Conservation (phyloP, 306 rosid genomes). For the Inga laurina region DNA sequence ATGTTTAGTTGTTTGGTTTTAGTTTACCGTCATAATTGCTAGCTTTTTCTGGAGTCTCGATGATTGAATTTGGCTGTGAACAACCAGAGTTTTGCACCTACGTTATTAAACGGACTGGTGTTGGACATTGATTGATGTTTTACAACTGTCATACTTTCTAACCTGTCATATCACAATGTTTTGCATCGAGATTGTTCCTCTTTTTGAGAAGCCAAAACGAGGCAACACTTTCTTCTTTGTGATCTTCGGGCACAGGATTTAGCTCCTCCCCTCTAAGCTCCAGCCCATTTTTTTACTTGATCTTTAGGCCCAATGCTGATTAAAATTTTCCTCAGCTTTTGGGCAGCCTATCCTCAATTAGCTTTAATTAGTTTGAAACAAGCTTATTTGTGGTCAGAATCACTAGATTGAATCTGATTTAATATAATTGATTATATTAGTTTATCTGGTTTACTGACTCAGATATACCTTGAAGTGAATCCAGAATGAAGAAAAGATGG, state of each 20-base stretch:
- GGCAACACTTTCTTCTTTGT: neutral
- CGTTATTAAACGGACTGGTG: neutral
- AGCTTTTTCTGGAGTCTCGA: neutral
- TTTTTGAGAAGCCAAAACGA: conserved; percentile 49
- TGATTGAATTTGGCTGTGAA: neutral
- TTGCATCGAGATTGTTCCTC: conserved; percentile 88
- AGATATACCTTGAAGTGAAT: conserved; percentile 60
- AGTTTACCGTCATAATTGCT: neutral
- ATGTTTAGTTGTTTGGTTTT: conserved; percentile 1
- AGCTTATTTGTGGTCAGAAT: conserved; percentile 3
- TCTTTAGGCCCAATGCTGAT: neutral
- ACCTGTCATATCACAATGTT: conserved; percentile 34
- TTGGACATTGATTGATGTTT: neutral
- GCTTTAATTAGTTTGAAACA: conserved; percentile 24
- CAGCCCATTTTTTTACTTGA: neutral
- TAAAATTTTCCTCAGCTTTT: conserved; percentile 79
- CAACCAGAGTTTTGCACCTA: neutral
- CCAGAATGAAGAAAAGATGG: conserved; percentile 63
- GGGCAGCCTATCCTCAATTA: conserved; percentile 81
- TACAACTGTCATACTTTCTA: neutral
- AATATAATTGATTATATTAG: neutral
- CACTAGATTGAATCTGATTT: neutral
- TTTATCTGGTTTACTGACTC: conserved; percentile 27
- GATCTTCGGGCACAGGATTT: neutral
- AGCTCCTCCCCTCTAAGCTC: neutral